Evolutionary conservation across 805 yeast species (phyloP), one percentile per base, ranked within the genome.

Genomic region (Yarrowia divulgata): DNA sequence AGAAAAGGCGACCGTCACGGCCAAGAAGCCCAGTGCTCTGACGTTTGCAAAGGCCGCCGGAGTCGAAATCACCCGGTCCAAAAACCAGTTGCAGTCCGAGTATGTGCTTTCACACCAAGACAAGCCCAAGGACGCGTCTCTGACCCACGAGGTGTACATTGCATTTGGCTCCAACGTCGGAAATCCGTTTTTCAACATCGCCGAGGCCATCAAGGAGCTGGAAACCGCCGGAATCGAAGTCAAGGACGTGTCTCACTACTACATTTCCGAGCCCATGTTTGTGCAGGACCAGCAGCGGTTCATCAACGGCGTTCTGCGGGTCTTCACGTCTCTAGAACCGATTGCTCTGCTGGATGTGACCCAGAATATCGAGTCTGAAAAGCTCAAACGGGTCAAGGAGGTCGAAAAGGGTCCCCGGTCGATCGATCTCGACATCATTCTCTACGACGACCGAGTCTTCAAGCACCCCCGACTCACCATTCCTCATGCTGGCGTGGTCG

Each of bases 151-250:
- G 14, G 96, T 86, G 0, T 93, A 82, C 76, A 76, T 95, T 46
- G 97, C 97, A 0, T 90, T 95, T 80, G 99, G 99, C 0, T 87
- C 97, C 9, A 95, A 95, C 74, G 79, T 85, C 48, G 98, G 98
- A 0, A 83, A 90, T 72, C 89, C 88, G 62, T 75, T 91, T 9
- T 76, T 75, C 1, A 90, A 91, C 75, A 89, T 95, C 54, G 70
- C 77, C 9, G 72, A 72, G 16, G 89, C 97, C 0, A 76, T 91
- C 8, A 77, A 78, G 0, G 80, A 83, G 58, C 79, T 91, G 16
- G 74, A 80, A 10, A 72, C 78, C 18, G 74, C 80, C 1, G 80
- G 80, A 0, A 81, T 90, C 19, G 73, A 77, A 13, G 84, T 95
- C 0, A 70, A 82, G 2, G 81, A 84, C 2, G 85, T 94, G 0